A percentile compares a stretch with the other conserved stretches of the same genome.
Conservation (phyloP, 768 basidiomycete genomes). For the Lyophyllum atratum region DNA sequence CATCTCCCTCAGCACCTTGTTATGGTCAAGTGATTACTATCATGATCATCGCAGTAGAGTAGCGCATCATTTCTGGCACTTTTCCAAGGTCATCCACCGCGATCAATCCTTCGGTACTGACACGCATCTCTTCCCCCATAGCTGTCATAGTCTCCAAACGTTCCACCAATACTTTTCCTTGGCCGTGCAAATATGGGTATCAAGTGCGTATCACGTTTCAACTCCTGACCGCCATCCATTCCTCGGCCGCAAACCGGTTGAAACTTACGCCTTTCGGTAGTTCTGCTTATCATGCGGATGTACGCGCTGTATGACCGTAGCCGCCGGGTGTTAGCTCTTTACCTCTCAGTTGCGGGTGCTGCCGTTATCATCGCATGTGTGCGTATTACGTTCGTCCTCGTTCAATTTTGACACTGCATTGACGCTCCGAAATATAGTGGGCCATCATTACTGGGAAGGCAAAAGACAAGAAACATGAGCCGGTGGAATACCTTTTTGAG, state of each 20-base stretch:
- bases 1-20: not conserved
- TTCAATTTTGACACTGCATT: not conserved
- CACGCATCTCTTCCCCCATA: constrained; percentile 3
- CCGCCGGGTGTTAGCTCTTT: constrained; percentile 28
- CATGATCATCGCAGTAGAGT: not conserved
- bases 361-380: constrained; percentile 33
- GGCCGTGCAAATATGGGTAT: constrained; percentile 14
- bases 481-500: constrained; percentile 14
- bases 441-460: constrained; percentile 23
- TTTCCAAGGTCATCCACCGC: not conserved
- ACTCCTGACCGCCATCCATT: not conserved
- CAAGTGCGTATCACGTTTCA: not conserved
- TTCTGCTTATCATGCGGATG: constrained; percentile 42
- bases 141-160: constrained; percentile 14
- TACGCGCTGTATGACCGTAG: constrained; percentile 44
- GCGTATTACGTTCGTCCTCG: constrained; percentile 13
- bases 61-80: not conserved
- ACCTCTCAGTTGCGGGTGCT: constrained; percentile 22
- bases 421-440: constrained; percentile 24
- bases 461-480: constrained; percentile 1
- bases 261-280: constrained; percentile 9
- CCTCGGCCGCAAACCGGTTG: not conserved
- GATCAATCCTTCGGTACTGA: not conserved
- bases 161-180: constrained; percentile 19
- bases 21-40: not conserved